A percentile compares a stretch with the other conserved stretches of the same genome.
These are phyloP conservation scores for Triangularia setosa DNA, from an alignment of 2,329 filamentous ascomycete species.

Conservation along the genomic window DNA sequence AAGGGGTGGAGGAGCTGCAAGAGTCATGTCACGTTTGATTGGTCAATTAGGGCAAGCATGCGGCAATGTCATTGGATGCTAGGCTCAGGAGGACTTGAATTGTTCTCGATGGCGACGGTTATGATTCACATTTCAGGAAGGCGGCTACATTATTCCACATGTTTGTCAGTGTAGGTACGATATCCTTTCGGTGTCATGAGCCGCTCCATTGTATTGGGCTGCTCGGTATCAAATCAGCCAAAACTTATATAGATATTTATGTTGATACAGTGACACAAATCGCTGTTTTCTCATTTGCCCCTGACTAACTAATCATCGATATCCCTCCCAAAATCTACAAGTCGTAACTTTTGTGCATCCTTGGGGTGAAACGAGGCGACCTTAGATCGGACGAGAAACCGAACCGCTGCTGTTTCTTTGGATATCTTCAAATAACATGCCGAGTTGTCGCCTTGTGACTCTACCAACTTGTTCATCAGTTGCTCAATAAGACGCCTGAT, in stretches of 20 bases:
- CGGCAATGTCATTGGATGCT: neutral
- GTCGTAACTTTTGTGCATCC: constrained; percentile 55
- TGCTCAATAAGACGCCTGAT: constrained; percentile 59
- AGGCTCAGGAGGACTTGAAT: neutral
- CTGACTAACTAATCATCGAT: constrained; percentile 46
- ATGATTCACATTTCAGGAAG: neutral
- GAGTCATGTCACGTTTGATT: constrained; percentile 13
- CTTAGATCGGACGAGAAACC: constrained; percentile 62
- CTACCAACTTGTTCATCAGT: constrained; percentile 55
- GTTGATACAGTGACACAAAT: no score
- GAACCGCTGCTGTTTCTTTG: constrained; percentile 58
- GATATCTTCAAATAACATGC: constrained; percentile 56
- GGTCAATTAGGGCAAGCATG: constrained; percentile 10
- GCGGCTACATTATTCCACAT: neutral
- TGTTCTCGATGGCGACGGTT: neutral
- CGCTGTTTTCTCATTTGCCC: no score
- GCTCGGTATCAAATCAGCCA: no score
- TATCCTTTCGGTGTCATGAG: no score
- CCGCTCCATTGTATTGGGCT: no score
- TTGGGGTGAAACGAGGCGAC: constrained; percentile 63
- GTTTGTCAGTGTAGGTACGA: no score
- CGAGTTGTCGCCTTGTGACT: constrained; percentile 51
- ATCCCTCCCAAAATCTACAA: constrained; percentile 63
- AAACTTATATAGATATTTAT: no score
- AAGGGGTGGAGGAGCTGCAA: neutral